Evolutionary conservation across 352 stramenopile genomes (phyloP), one percentile per base, ranked within the genome.

Genomic region (Plasmopara halstedii): DNA sequence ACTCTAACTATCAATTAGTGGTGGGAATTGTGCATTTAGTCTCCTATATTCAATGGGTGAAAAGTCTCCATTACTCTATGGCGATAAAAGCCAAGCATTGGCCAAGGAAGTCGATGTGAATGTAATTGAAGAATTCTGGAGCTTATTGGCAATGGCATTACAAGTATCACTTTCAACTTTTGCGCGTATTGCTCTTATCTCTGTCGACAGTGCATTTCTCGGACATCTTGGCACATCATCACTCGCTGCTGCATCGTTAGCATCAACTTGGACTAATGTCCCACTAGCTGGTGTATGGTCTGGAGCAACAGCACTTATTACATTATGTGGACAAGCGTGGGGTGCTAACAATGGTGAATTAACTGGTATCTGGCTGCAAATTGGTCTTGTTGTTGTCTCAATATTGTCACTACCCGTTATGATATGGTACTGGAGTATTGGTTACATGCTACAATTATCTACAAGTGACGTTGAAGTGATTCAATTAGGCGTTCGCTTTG

Each of bases 91-190:
- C 11, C 25, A 15, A 10, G 14, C 22, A 11, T 34, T 45, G 31
- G 36, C 26, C 18, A 40, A 51, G n/a, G 73, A 88, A 49, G 44
- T 58, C 3, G 56, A 60, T 0, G 70, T 90, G 19, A 60, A 90
- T 49, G 60, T 77, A 22, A 47, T 51, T 13, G 50, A 54, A 36
- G 79, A 91, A 57, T 79, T 91, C 49, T 59, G 65, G 52, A 56
- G 67, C 40, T 68, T 91, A 39, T 63, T 68, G 44, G 85, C 67
- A 48, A 88, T 91, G 74, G 79, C 79, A 33, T 53, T 88, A 42
- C 79, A 91, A 53, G 79, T 91, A 17, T 85, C 68, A 41, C 64
- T 91, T 26, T 79, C 79, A 1, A 90, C 75, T 0, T 83, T 87
- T 50, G 79, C 76, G 15, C 71, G 79, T 0, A 85, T 90, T 50